Evolutionary conservation across 331 rosid genomes (phyloP).

Genomic region (Stylosanthes scabra): DNA sequence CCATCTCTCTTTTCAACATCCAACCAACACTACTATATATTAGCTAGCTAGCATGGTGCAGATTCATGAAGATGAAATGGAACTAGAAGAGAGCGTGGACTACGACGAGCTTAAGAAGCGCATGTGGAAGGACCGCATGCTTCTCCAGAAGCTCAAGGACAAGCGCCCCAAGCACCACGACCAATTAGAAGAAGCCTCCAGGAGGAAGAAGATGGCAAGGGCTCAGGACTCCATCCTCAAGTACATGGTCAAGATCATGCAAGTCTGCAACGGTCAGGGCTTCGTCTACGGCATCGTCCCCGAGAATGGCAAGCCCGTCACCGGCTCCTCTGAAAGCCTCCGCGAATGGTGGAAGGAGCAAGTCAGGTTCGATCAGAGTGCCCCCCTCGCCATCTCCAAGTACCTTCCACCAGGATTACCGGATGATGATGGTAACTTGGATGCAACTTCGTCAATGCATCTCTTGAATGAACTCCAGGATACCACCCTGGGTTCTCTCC

Average conservation of each 20-base stretch:
- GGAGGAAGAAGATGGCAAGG: slow-evolving; percentile 47
- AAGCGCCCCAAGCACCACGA: slow-evolving; percentile 9
- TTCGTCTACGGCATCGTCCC: slow-evolving; percentile 50
- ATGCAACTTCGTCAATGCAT: slow-evolving; percentile 48
- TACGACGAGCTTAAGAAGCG: slow-evolving; percentile 60
- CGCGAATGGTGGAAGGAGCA: slow-evolving; percentile 65
- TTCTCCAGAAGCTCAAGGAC: slow-evolving; percentile 50
- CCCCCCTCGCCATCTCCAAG: slow-evolving; percentile 44
- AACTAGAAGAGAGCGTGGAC: slow-evolving; percentile 39
- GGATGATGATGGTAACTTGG: slow-evolving; percentile 28
- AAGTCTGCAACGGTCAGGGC: slow-evolving; percentile 62
- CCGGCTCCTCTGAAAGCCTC: slow-evolving; percentile 66
- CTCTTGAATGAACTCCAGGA: slow-evolving; percentile 60
- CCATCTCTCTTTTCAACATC: neutral
- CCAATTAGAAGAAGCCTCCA: slow-evolving; percentile 46
- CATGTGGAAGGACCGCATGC: slow-evolving; percentile 62
- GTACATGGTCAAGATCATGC: slow-evolving; percentile 72
- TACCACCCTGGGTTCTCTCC: slow-evolving; percentile 67
- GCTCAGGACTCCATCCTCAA: slow-evolving; percentile 60
- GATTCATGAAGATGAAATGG: slow-evolving; percentile 30
- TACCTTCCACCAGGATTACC: slow-evolving; percentile 17
- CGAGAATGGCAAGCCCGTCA: slow-evolving; percentile 66
- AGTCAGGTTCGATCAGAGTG: slow-evolving; percentile 49
- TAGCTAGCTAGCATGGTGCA: slow-evolving; percentile 35
- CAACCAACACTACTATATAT: too few relatives aligned